These are phyloP conservation scores for Tricholoma terreum DNA, from an alignment of 768 basidiomycete species.

Conservation along the genomic window DNA sequence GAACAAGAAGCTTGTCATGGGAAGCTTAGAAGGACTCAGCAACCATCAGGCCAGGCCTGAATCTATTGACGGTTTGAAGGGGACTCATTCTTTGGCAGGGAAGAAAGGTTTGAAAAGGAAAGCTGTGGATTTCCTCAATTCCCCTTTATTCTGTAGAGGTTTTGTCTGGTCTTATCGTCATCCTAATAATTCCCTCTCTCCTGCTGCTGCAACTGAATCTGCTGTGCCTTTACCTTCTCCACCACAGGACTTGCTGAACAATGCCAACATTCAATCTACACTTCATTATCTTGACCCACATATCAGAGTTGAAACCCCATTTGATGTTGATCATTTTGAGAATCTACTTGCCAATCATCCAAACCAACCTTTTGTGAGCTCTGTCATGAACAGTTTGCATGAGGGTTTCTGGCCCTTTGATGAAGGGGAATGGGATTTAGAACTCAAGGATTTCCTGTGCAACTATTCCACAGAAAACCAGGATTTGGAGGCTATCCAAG, in stretches of 20 bases:
- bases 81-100: background rate
- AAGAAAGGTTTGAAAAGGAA: background rate
- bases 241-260: background rate
- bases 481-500: slow-evolving; percentile 14
- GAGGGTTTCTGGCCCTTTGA: slow-evolving; percentile 34
- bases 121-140: background rate
- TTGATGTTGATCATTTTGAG: slow-evolving; percentile 23
- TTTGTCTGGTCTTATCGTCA: background rate
- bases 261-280: background rate
- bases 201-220: too few relatives aligned
- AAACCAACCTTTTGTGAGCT: slow-evolving; percentile 28
- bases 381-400: slow-evolving; percentile 18
- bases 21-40: background rate
- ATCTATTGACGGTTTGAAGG: background rate
- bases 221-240: background rate
- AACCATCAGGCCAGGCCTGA: background rate
- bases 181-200: background rate
- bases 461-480: slow-evolving; percentile 11
- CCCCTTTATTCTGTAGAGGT: background rate
- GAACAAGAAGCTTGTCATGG: background rate
- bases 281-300: background rate
- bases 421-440: slow-evolving; percentile 17
- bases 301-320: slow-evolving; percentile 26
- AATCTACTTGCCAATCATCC: slow-evolving; percentile 22
- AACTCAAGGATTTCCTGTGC: background rate